Conservation (phyloP, 176 grass and related monocot species). For the Musa troglodytarum region DNA sequence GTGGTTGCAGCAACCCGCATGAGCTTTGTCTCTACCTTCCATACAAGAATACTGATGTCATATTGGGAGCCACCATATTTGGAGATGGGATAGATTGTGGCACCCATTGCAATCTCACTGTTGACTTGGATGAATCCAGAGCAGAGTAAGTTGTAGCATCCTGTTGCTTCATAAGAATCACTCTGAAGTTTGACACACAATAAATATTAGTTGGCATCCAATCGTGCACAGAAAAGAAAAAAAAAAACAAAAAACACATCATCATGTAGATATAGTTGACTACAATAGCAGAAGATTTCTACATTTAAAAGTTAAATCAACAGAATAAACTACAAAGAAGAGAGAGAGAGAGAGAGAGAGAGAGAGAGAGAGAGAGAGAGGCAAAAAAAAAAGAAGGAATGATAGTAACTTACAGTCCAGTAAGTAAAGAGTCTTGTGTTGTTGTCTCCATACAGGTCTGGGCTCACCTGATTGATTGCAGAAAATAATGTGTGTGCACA, state of each 20-base stretch:
- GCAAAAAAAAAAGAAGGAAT: neutral
- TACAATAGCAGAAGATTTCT: no score
- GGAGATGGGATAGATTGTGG: neutral
- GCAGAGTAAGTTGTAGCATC: slow-evolving; percentile 11
- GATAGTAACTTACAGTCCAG: slow-evolving; percentile 9
- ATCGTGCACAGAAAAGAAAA: neutral
- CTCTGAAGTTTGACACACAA: neutral
- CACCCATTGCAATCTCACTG: slow-evolving; percentile 3
- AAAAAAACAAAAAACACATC: neutral
- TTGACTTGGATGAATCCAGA: slow-evolving; percentile 10
- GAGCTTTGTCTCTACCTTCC: neutral
- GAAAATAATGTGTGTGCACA: neutral
- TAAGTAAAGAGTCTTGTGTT: slow-evolving; percentile 11
- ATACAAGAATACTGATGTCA: slow-evolving; percentile 1
- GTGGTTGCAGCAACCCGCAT: neutral
- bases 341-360: no score
- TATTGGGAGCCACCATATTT: neutral
- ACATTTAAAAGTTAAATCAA: neutral
- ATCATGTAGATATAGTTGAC: no score
- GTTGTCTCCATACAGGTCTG: neutral
- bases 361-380: no score
- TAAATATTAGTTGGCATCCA: neutral
- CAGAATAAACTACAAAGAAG: neutral
- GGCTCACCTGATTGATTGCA: slow-evolving; percentile 2
- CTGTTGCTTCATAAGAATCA: slow-evolving; percentile 4